Evolutionary conservation across 208 protist species (phyloP).

Genomic region (Crithidia acanthocephali): DNA sequence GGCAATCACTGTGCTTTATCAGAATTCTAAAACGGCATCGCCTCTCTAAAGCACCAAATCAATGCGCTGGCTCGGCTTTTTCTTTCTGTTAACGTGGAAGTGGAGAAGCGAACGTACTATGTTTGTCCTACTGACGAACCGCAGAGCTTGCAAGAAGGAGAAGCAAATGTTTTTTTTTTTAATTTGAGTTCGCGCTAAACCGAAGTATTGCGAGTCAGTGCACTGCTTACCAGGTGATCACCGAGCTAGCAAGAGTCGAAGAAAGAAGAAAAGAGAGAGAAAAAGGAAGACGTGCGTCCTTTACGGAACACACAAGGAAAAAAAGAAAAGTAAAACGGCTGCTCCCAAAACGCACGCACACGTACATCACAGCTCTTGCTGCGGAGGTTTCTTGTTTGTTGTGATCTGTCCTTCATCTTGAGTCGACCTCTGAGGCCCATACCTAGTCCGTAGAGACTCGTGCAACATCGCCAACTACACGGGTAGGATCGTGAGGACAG

Average conservation of each 20-base stretch:
- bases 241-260: background rate
- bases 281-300: background rate
- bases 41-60: too few relatives aligned
- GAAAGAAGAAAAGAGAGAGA: conserved; percentile 4
- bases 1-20: too few relatives aligned
- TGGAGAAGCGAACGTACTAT: background rate
- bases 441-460: too few relatives aligned
- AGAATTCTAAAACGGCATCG: background rate
- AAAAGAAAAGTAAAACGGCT: background rate
- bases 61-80: background rate
- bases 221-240: conserved; percentile 13
- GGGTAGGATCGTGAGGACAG: too few relatives aligned
- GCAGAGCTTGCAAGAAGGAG: too few relatives aligned
- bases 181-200: conserved; percentile 2
- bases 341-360: background rate
- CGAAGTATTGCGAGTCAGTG: background rate
- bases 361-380: background rate
- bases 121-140: too few relatives aligned
- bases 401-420: background rate
- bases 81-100: background rate
- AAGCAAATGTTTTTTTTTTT: background rate
- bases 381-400: too few relatives aligned
- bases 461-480: too few relatives aligned
- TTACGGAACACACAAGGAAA: too few relatives aligned
- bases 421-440: background rate